Evolutionary conservation across 768 basidiomycete species (phyloP).

Genomic region (Leccinum olivaceopallidum): DNA sequence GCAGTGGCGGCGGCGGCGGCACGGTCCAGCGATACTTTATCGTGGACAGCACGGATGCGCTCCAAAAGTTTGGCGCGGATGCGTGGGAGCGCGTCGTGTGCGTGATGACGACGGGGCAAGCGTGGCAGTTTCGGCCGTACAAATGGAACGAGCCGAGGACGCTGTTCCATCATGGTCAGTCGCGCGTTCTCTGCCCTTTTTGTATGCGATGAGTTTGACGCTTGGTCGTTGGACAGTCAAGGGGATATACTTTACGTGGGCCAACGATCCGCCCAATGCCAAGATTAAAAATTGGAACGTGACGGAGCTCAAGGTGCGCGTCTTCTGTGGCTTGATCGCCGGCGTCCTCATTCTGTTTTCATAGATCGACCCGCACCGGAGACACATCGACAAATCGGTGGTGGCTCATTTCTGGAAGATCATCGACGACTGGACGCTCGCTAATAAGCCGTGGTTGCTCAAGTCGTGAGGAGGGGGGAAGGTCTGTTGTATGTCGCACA

Average conservation of each 20-base stretch:
- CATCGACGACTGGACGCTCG: constrained; percentile 80
- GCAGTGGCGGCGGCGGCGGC: constrained; percentile 4
- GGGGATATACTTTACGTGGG: constrained; percentile 94
- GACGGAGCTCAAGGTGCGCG: constrained; percentile 78
- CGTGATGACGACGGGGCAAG: constrained; percentile 97
- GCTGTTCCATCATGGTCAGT: constrained; percentile 89
- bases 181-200: background rate
- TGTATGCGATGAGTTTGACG: background rate
- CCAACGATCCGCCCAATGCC: constrained; percentile 84
- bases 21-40: constrained; percentile 72
- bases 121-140: constrained; percentile 97
- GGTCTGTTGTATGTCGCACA: background rate
- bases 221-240: constrained; percentile 61
- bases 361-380: constrained; percentile 86
- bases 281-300: constrained; percentile 98
- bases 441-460: constrained; percentile 79
- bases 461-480: constrained; percentile 31
- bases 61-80: constrained; percentile 89
- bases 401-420: constrained; percentile 97
- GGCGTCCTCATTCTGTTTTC: background rate
- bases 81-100: constrained; percentile 98
- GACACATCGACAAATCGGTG: constrained; percentile 92
- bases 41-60: constrained; percentile 89
- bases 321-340: background rate
- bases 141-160: constrained; percentile 94